Conservation (phyloP, 164 flowering plant genomes). For the Annona squamosa region DNA sequence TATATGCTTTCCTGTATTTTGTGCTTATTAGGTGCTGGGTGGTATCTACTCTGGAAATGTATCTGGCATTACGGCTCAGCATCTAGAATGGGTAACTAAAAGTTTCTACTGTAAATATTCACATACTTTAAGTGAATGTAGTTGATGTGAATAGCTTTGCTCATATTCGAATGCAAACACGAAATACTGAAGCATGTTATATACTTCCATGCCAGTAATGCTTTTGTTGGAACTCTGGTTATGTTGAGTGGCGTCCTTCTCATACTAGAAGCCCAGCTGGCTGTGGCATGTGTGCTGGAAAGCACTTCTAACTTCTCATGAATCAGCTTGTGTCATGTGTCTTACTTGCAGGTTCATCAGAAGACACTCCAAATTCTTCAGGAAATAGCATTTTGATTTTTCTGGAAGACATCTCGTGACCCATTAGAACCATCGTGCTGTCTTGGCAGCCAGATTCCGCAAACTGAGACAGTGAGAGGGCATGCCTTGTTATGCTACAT, state of each 20-base stretch:
- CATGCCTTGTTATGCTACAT: too few relatives aligned
- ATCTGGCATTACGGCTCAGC: slow-evolving; percentile 88
- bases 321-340: neutral
- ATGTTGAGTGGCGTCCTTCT: neutral
- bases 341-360: slow-evolving; percentile 69
- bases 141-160: neutral
- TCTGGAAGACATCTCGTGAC: neutral
- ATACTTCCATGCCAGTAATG: neutral
- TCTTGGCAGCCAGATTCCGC: too few relatives aligned
- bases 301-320: neutral
- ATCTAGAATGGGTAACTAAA: slow-evolving; percentile 84
- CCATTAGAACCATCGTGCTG: neutral
- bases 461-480: too few relatives aligned
- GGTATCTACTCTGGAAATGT: slow-evolving; percentile 76
- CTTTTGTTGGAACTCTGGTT: neutral
- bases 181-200: too few relatives aligned
- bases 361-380: slow-evolving; percentile 82
- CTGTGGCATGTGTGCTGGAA: neutral
- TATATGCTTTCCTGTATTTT: slow-evolving; percentile 2
- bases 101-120: neutral
- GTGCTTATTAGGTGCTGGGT: slow-evolving; percentile 60
- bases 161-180: too few relatives aligned
- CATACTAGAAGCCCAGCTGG: neutral
- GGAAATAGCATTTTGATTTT: slow-evolving; percentile 71
- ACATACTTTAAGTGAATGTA: neutral